Evolutionary conservation across 2,329 filamentous ascomycete species (phyloP).

Genomic region (Ophiocordyceps polyrhachis-furcata): DNA sequence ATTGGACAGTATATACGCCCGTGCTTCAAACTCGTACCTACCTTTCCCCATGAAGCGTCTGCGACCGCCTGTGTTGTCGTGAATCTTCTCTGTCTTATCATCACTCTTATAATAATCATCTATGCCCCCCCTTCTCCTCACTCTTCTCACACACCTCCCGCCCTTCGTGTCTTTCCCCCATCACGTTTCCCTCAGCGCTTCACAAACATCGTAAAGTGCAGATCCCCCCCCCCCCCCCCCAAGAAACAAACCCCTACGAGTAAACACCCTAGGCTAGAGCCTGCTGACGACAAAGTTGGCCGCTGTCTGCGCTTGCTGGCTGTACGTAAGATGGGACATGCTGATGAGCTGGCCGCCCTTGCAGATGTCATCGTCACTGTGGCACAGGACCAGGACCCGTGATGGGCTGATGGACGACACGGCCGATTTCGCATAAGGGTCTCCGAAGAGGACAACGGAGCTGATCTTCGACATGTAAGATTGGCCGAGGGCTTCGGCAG

Average conservation of each 20-base stretch:
- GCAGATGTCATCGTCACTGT: conserved; percentile 13
- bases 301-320: conserved; percentile 6
- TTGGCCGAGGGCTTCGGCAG: conserved; percentile 7
- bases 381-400: conserved; percentile 9
- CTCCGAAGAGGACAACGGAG: conserved; percentile 14
- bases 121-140: too few species aligned
- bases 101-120: too few species aligned
- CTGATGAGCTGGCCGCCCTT: conserved; percentile 9
- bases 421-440: conserved; percentile 8
- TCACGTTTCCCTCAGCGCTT: too few species aligned
- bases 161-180: too few species aligned
- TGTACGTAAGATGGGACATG: conserved; percentile 10
- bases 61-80: too few species aligned
- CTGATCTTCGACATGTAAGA: conserved; percentile 8
- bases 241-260: neutral
- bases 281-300: conserved; percentile 7
- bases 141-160: too few species aligned
- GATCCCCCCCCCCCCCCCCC: neutral
- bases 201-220: too few species aligned
- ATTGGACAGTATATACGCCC: neutral
- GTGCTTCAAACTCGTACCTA: neutral
- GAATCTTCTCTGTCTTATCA: too few species aligned
- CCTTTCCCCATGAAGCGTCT: too few species aligned
- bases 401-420: conserved; percentile 7
- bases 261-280: neutral